phyloP scores from a whole-genome alignment of 805 yeast genomes.

The Barnettozyma sp. region DNA sequence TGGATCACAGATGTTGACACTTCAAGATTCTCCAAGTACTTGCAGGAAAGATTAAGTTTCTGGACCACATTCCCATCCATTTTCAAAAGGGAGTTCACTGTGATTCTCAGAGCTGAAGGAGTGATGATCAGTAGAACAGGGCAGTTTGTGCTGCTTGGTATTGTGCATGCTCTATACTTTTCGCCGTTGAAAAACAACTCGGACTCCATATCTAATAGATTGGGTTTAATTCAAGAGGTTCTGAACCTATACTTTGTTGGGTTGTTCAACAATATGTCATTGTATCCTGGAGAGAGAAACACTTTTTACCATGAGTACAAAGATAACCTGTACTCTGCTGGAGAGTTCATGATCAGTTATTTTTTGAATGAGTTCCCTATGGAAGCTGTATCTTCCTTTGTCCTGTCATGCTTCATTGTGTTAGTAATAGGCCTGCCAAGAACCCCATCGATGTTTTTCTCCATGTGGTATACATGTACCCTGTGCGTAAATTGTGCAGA shows the following conservation, averaged over 20 bases:
- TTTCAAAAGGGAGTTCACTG: conserved; percentile 28
- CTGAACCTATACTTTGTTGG: conserved; percentile 72
- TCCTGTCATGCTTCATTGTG: conserved; percentile 57
- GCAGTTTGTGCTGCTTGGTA: conserved; percentile 58
- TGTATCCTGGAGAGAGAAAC: conserved; percentile 67
- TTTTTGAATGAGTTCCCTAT: conserved; percentile 59
- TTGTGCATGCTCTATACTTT: conserved; percentile 61
- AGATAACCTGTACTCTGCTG: conserved; percentile 62
- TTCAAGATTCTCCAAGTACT: conserved; percentile 2
- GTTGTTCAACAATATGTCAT: conserved; percentile 66
- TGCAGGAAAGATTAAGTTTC: conserved; percentile 10
- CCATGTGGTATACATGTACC: conserved; percentile 46
- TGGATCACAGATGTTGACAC: neutral
- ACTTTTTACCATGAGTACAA: conserved; percentile 73
- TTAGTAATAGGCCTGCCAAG: conserved; percentile 68
- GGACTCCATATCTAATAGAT: conserved; percentile 53
- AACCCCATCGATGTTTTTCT: conserved; percentile 57
- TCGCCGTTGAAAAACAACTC: conserved; percentile 44
- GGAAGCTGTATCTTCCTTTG: conserved; percentile 50
- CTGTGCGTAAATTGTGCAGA: conserved; percentile 70
- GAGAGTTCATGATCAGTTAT: conserved; percentile 57
- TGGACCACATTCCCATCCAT: conserved; percentile 30
- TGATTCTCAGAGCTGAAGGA: conserved; percentile 46
- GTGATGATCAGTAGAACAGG: conserved; percentile 56
- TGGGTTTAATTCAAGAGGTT: conserved; percentile 73